These are phyloP conservation scores for Gigaspora rosea DNA, from an alignment of 192 early-diverging fungal species.

Conservation along the genomic window DNA sequence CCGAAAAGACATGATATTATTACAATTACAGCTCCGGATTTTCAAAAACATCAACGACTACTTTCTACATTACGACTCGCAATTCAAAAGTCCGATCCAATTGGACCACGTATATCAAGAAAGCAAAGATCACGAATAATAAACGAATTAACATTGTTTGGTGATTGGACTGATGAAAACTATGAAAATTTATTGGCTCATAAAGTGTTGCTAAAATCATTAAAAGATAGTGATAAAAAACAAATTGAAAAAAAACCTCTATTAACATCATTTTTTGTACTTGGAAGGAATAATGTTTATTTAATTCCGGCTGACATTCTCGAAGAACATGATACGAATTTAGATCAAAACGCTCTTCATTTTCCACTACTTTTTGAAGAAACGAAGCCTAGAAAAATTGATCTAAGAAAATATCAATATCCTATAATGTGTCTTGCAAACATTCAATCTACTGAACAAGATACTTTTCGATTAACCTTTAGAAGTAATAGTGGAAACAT, in stretches of 20 bases:
- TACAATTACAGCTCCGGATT: neutral
- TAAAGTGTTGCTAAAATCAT: slow-evolving; percentile 12
- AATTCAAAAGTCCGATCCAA: neutral
- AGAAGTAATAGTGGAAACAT: neutral
- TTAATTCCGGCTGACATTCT: neutral
- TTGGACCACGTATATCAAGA: slow-evolving; percentile 3
- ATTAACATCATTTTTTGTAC: slow-evolving; percentile 5
- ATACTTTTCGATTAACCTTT: slow-evolving; percentile 26
- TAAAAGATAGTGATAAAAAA: neutral
- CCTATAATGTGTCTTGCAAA: slow-evolving; percentile 7
- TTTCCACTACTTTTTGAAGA: neutral
- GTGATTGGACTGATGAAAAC: slow-evolving; percentile 13
- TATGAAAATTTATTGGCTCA: neutral
- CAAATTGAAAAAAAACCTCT: neutral
- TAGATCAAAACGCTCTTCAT: neutral
- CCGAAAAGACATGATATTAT: slow-evolving; percentile 3
- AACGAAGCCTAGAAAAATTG: neutral
- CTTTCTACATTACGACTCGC: neutral
- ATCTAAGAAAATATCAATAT: slow-evolving; percentile 23
- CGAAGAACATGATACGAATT: neutral
- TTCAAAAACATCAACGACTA: slow-evolving; percentile 6
- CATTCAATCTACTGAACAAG: neutral
- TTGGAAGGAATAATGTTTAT: slow-evolving; percentile 24
- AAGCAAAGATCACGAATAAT: slow-evolving; percentile 7
- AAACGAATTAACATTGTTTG: neutral